phyloP scores from a whole-genome alignment of 202 grass and related monocot species.

The Carex sylvatica region DNA sequence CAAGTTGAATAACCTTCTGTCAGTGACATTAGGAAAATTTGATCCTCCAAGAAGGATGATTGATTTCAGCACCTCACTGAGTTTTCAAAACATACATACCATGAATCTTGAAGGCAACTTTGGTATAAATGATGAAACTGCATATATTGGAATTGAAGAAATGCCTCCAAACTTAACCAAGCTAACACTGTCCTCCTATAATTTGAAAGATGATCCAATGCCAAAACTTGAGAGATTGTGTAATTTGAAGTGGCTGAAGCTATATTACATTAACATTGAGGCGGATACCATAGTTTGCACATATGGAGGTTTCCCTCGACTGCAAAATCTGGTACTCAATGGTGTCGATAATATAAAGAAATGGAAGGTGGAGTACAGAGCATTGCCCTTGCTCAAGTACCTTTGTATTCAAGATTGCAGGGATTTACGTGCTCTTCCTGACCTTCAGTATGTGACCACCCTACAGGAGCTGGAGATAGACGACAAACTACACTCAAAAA shows the following conservation, averaged over 20 bases:
- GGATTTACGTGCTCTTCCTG: too few species aligned
- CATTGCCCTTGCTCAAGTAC: too few species aligned
- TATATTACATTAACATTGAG: neutral
- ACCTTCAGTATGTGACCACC: too few species aligned
- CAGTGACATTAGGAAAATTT: neutral
- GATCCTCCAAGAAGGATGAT: neutral
- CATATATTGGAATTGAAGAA: neutral
- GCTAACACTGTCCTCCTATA: neutral
- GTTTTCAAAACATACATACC: conserved; percentile 6
- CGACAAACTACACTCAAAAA: too few species aligned
- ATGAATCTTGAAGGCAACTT: neutral
- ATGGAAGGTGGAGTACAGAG: too few species aligned
- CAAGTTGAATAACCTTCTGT: neutral
- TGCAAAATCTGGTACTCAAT: too few species aligned
- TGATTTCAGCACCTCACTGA: neutral
- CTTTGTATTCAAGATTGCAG: rapidly evolving
- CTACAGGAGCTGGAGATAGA: too few species aligned
- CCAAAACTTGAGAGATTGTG: neutral
- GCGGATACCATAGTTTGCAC: neutral
- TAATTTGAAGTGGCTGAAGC: neutral
- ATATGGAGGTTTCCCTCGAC: too few species aligned
- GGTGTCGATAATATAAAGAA: too few species aligned
- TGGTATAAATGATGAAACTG: too few species aligned
- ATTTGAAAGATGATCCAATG: neutral
- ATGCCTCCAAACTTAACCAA: conserved; percentile 9